Conservation (phyloP, 2,329 filamentous ascomycete genomes). For the Monilinia polystroma region DNA sequence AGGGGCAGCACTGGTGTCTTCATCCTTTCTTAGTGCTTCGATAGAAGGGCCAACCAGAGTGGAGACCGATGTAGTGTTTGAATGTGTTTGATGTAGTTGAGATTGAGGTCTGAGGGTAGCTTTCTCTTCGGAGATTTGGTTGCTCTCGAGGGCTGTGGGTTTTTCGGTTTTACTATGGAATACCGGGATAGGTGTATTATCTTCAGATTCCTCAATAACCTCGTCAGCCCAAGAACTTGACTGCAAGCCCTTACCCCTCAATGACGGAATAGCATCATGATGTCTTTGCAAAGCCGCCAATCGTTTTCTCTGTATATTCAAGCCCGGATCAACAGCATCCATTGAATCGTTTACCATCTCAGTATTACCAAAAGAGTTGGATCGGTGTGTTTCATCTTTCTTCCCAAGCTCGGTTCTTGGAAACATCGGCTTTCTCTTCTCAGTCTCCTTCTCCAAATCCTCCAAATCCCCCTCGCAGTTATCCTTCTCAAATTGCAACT, state of each 20-base stretch:
- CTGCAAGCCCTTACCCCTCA: conserved; percentile 25
- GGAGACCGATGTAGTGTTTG: not conserved
- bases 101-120: not conserved
- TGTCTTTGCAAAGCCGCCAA: conserved; percentile 27
- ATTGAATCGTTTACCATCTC: not conserved
- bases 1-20: not conserved
- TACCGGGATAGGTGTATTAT: not conserved
- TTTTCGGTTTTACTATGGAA: not conserved
- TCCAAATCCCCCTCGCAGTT: conserved; percentile 33
- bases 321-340: not conserved
- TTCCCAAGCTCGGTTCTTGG: not conserved
- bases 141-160: not conserved
- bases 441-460: conserved; percentile 25
- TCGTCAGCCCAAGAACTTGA: conserved; percentile 34
- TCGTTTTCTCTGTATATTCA: conserved; percentile 18
- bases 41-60: not conserved
- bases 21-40: not conserved
- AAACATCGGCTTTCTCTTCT: conserved; percentile 15
- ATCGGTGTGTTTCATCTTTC: not conserved
- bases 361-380: not conserved
- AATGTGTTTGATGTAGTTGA: too few species aligned
- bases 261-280: conserved; percentile 30
- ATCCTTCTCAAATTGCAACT: conserved; percentile 30
- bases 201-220: conserved; percentile 23
- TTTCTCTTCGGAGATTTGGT: not conserved